Evolutionary conservation across 2,329 filamentous ascomycete species (phyloP).

Genomic region (Cordyceps tenuipes): DNA sequence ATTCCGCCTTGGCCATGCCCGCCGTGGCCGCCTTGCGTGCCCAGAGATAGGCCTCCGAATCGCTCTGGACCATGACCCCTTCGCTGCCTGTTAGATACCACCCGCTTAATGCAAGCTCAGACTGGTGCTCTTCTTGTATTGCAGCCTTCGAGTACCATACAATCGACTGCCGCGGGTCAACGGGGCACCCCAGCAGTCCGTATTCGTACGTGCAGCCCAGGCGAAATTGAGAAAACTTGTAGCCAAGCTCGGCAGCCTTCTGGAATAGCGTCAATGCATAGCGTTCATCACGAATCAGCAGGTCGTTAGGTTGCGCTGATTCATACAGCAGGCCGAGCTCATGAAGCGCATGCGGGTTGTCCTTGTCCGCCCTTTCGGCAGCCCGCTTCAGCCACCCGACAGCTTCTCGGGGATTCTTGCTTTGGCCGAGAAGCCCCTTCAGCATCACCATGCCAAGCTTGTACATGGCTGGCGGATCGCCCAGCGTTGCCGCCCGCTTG

Average conservation of each 20-base stretch:
- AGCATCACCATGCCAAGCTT: slow-evolving; percentile 95
- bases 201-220: slow-evolving; percentile 87
- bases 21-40: slow-evolving; percentile 85
- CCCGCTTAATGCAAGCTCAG: slow-evolving; percentile 75
- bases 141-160: slow-evolving; percentile 91
- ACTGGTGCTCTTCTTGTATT: slow-evolving; percentile 87
- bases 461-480: slow-evolving; percentile 93
- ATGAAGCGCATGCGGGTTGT: slow-evolving; percentile 92
- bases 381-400: slow-evolving; percentile 90
- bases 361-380: slow-evolving; percentile 74
- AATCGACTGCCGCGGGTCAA: slow-evolving; percentile 79
- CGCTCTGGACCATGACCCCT: slow-evolving; percentile 80
- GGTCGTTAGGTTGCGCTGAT: slow-evolving; percentile 57
- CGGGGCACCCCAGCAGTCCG: slow-evolving; percentile 69
- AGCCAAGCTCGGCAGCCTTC: slow-evolving; percentile 79
- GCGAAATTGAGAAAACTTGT: slow-evolving; percentile 90
- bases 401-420: slow-evolving; percentile 73
- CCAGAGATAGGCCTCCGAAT: slow-evolving; percentile 96
- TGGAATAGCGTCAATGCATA: slow-evolving; percentile 78
- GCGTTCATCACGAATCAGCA: slow-evolving; percentile 69
- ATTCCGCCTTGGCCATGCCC: slow-evolving; percentile 87
- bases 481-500: slow-evolving; percentile 79
- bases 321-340: slow-evolving; percentile 67
- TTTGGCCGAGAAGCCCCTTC: slow-evolving; percentile 87
- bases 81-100: slow-evolving; percentile 93